Percentiles rank a stretch among this genome's conserved stretches.
These are phyloP conservation scores for Aureobasidium sp. DNA, from an alignment of 2,329 filamentous ascomycete genomes.

Conservation along the genomic window DNA sequence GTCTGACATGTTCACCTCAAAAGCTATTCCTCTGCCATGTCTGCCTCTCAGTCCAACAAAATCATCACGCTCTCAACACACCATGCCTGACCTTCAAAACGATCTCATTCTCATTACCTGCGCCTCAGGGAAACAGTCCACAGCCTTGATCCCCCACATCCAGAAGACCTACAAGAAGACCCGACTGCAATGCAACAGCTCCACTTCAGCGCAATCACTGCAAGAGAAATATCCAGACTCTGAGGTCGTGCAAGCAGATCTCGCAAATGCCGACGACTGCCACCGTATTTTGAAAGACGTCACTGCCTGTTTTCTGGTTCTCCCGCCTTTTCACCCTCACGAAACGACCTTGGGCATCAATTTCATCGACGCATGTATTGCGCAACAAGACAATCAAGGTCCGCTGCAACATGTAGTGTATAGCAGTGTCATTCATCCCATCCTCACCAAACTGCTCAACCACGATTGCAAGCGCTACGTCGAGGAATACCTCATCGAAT, in stretches of 20 bases:
- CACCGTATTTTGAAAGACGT: conserved; percentile 24
- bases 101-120: conserved; percentile 32
- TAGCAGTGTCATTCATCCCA: conserved; percentile 27
- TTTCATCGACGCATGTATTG: conserved; percentile 30
- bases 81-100: conserved; percentile 19
- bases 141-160: conserved; percentile 29
- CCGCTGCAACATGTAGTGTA: conserved; percentile 30
- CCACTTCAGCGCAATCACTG: conserved; percentile 23
- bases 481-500: conserved; percentile 31
- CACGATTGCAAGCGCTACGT: conserved; percentile 30
- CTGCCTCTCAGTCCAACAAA: no score
- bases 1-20: not conserved
- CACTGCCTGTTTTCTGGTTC: conserved; percentile 27
- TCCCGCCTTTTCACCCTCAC: conserved; percentile 28
- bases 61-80: not conserved
- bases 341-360: conserved; percentile 28
- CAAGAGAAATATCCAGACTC: conserved; percentile 25
- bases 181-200: conserved; percentile 28
- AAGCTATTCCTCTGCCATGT: not conserved
- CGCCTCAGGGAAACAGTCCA: conserved; percentile 32
- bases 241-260: conserved; percentile 27
- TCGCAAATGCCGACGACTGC: conserved; percentile 21
- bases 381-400: conserved; percentile 17
- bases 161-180: conserved; percentile 26
- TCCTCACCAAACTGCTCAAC: conserved; percentile 29